These are phyloP conservation scores for Circinella minor DNA, from an alignment of 371 early-diverging fungal genomes.

Conservation along the genomic window DNA sequence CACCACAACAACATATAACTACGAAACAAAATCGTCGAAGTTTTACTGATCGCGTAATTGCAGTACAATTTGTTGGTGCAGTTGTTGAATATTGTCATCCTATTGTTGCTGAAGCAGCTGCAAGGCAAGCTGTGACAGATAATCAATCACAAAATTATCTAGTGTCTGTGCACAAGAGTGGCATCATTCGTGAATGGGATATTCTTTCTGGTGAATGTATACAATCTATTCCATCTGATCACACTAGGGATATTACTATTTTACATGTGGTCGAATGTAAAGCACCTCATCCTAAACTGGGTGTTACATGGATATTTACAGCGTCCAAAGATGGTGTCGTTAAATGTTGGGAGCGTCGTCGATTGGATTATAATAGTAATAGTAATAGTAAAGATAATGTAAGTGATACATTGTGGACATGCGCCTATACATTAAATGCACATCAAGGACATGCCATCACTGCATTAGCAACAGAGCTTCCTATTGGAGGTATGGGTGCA, in stretches of 20 bases:
- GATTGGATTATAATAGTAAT: conserved; percentile 15
- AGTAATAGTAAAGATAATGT: neutral
- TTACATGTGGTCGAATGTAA: conserved; percentile 32
- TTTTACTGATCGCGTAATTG: conserved; percentile 23
- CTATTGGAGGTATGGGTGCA: conserved; percentile 36
- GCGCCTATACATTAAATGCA: conserved; percentile 29
- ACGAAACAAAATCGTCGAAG: neutral
- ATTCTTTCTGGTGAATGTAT: conserved; percentile 38
- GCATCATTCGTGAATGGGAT: conserved; percentile 43
- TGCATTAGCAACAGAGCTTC: conserved; percentile 28
- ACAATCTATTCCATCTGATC: conserved; percentile 30
- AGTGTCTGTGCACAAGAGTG: conserved; percentile 41
- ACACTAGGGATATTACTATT: conserved; percentile 25
- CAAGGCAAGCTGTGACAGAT: conserved; percentile 17
- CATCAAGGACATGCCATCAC: conserved; percentile 30
- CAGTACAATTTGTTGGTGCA: conserved; percentile 31
- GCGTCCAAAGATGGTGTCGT: conserved; percentile 42
- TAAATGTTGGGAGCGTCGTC: conserved; percentile 45
- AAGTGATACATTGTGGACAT: conserved; percentile 26
- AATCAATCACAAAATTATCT: conserved; percentile 29
- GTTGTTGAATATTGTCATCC: conserved; percentile 37
- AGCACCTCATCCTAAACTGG: conserved; percentile 22
- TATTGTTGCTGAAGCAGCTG: conserved; percentile 34
- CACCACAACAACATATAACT: neutral
- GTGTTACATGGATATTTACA: conserved; percentile 35